Base-by-base conservation (phyloP, 495 filamentous ascomycete species). In the Margaritispora aquatica region DNA sequence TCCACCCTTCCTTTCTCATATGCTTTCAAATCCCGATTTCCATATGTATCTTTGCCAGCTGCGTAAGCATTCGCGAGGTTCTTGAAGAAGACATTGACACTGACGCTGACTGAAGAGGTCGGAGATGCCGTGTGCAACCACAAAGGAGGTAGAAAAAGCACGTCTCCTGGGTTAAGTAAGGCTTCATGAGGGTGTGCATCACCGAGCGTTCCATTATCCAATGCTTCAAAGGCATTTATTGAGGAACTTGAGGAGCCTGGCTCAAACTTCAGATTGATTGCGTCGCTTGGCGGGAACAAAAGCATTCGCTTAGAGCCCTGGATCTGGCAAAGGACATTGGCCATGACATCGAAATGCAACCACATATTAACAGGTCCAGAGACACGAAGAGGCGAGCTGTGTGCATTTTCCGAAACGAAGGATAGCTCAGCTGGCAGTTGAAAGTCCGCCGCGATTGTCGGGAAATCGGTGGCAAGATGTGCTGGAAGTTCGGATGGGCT, bases 331-430 rank as follows among this genome's bases (percentile, higher is more conserved):
- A 94, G 84, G 7, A 96, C 77, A 65, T 96, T 96, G 23, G 90
- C 90, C 85, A 95, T 92, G 19, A 88, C 87, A 70, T 96, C 90
- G 74, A 92, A 96, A 70, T 96, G 90, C 24, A 96, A 76, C 92
- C 91, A 96, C 83, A 97, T 90, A 24, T 81, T 85, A 2, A 95
- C 90, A 0, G 82, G 85, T 1, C 90, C 89, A 15, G 89, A 92
- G 44, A 96, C 84, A 24, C 91, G 77, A 23, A 96, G 70, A 0
- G 90, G 85, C 0, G 89, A 90, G 67, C 88, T 94, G 66, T 95
- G 90, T n/a, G 79, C 73, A 61, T 84, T 84, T 22, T 81, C 73
- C 1, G 67, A 67, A 1, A 86, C 82, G n/a, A 79, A 70, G 1
- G 73, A 71, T 24, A 96, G 73, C 51, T 84, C 74, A 10, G 78